Conservation (phyloP, 2,329 filamentous ascomycete genomes). For the Colletotrichum neosansevieriae region DNA sequence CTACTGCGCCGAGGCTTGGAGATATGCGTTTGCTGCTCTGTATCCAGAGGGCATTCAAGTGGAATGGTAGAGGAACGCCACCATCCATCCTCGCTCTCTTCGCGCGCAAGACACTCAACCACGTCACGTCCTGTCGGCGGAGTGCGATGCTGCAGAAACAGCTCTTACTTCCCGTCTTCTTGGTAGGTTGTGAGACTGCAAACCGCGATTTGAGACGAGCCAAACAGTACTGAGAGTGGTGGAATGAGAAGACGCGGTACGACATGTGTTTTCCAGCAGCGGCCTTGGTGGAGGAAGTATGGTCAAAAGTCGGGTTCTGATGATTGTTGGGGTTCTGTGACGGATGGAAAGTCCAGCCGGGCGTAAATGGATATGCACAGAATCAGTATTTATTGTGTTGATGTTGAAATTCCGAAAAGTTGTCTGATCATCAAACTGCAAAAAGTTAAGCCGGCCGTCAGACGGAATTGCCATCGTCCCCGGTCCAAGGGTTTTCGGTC, state of each 20-base stretch:
- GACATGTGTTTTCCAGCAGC: conserved; percentile 46
- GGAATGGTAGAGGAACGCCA: conserved; percentile 28
- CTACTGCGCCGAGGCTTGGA: conserved; percentile 52
- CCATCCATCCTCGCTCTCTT: conserved; percentile 42
- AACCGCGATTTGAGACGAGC: conserved; percentile 44
- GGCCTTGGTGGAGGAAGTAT: conserved; percentile 42
- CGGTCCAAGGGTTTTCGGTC: too few species aligned
- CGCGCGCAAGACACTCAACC: conserved; percentile 47
- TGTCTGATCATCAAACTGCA: too few species aligned
- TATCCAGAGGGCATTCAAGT: conserved; percentile 47
- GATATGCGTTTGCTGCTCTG: conserved; percentile 50
- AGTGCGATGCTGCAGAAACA: conserved; percentile 51
- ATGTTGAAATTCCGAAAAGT: neutral
- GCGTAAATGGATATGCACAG: neutral
- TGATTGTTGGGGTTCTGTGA: conserved; percentile 6
- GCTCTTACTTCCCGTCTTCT: conserved; percentile 51
- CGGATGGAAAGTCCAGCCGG: conserved; percentile 2
- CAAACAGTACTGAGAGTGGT: conserved; percentile 48
- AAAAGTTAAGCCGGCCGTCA: too few species aligned
- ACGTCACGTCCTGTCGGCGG: conserved; percentile 47
- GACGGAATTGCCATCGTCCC: too few species aligned
- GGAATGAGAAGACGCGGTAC: conserved; percentile 48
- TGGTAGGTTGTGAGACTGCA: conserved; percentile 48
- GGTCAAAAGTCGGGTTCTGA: conserved; percentile 20
- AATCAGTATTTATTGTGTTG: conserved; percentile 11